Evolutionary conservation across 495 filamentous ascomycete genomes (phyloP).

Genomic region (Penicillium tannophilum): DNA sequence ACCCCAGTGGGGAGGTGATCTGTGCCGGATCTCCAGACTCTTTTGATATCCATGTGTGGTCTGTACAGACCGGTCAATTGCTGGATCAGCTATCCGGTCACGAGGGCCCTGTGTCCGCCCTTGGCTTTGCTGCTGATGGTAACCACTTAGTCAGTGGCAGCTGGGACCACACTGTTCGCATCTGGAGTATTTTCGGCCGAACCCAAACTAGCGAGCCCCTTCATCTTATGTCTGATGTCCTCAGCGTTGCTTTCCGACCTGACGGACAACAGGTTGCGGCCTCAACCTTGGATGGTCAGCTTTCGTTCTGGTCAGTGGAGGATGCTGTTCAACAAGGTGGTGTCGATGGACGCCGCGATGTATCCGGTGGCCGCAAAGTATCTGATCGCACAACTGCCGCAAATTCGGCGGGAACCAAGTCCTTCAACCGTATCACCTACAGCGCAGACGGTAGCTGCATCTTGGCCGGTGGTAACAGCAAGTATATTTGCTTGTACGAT

Average conservation of each 20-base stretch:
- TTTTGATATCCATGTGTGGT: slow-evolving; percentile 97
- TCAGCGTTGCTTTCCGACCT: slow-evolving; percentile 83
- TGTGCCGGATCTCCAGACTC: slow-evolving; percentile 94
- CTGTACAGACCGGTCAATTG: slow-evolving; percentile 94
- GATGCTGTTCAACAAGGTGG: slow-evolving; percentile 81
- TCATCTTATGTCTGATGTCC: slow-evolving; percentile 84
- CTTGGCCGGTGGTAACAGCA: slow-evolving; percentile 90
- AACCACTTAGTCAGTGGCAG: slow-evolving; percentile 82
- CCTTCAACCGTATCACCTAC: slow-evolving; percentile 84
- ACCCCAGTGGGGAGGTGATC: slow-evolving; percentile 92
- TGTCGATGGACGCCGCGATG: slow-evolving; percentile 85
- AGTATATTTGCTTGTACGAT: slow-evolving; percentile 96
- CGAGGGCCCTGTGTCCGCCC: slow-evolving; percentile 84
- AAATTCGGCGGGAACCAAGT: slow-evolving; percentile 85
- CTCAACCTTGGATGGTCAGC: slow-evolving; percentile 87
- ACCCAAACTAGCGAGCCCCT: slow-evolving; percentile 94
- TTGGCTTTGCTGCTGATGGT: slow-evolving; percentile 87
- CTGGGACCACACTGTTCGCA: slow-evolving; percentile 92
- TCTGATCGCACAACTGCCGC: slow-evolving; percentile 88
- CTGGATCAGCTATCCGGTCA: slow-evolving; percentile 90
- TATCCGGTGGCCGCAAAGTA: slow-evolving; percentile 87
- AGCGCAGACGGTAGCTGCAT: slow-evolving; percentile 89
- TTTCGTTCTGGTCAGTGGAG: slow-evolving; percentile 92
- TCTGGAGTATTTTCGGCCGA: slow-evolving; percentile 93
- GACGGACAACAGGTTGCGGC: slow-evolving; percentile 91